Percentiles rank a stretch among this genome's conserved stretches.
Evolutionary conservation across 805 yeast genomes (phyloP).

Genomic region (Metschnikowia peoriensis): DNA sequence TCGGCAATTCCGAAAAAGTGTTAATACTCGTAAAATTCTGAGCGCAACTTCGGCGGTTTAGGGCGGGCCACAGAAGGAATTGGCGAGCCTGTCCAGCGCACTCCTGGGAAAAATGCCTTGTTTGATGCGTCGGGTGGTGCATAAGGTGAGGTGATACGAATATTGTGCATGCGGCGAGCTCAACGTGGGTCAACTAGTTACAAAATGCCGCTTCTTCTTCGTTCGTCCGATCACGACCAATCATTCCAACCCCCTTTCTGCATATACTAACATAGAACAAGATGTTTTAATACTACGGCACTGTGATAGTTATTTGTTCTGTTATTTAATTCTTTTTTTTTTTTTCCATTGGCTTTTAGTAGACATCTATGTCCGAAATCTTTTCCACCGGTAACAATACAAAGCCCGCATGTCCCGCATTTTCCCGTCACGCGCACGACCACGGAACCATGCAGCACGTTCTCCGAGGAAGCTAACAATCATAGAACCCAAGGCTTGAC

Average conservation of each 20-base stretch:
- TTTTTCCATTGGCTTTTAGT: background rate
- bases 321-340: background rate
- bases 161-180: conserved; percentile 4
- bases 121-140: conserved; percentile 2
- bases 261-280: background rate
- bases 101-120: conserved; percentile 4
- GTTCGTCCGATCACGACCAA: too few species aligned
- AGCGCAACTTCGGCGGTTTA: background rate
- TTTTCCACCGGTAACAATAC: conserved; percentile 1
- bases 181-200: background rate
- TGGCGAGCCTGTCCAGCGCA: conserved; percentile 2
- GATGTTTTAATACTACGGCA: too few species aligned
- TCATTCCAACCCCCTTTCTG: too few species aligned
- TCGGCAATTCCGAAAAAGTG: background rate
- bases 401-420: conserved; percentile 5
- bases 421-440: conserved; percentile 7
- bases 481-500: background rate
- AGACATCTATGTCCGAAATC: background rate
- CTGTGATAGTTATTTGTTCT: too few species aligned
- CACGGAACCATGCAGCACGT: conserved; percentile 7
- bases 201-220: background rate
- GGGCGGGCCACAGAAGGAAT: background rate
- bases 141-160: conserved; percentile 2
- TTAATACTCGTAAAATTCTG: background rate
- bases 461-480: conserved; percentile 3